These are phyloP conservation scores for Euryodendron excelsum DNA, from an alignment of 148 eudicot species.

Conservation along the genomic window DNA sequence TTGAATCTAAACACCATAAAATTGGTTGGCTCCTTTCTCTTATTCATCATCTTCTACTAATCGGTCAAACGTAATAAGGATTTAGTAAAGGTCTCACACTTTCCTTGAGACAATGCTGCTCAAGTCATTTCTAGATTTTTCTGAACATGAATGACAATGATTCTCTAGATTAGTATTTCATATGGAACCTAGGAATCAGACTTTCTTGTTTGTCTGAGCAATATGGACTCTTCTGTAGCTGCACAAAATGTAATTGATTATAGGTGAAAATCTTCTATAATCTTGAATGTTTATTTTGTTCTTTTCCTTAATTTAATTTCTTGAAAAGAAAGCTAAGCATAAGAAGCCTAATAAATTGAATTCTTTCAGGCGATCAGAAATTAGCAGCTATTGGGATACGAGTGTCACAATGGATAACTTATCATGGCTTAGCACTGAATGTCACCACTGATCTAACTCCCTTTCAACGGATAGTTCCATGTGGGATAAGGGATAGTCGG, in stretches of 20 bases:
- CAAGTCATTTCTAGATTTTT: neutral
- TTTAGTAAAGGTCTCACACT: neutral
- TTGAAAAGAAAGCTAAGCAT: neutral
- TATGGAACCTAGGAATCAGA: neutral
- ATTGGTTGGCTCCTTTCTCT: neutral
- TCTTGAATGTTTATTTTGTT: neutral
- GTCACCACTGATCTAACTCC: constrained; percentile 75
- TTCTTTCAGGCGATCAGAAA: constrained; percentile 63
- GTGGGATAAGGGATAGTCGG: constrained; percentile 71
- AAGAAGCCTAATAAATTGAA: constrained; percentile 5
- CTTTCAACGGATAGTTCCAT: constrained; percentile 72
- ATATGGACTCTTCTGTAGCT: neutral
- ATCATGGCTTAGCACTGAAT: constrained; percentile 91
- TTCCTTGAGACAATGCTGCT: neutral
- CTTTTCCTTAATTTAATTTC: neutral
- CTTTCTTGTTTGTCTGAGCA: neutral
- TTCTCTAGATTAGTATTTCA: neutral
- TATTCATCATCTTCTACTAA: neutral
- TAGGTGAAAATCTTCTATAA: neutral
- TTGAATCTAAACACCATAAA: neutral
- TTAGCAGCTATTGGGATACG: constrained; percentile 83
- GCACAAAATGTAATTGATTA: neutral
- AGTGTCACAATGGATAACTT: constrained; percentile 78
- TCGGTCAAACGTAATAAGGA: neutral
- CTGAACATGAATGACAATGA: neutral